phyloP scores from a whole-genome alignment of 768 basidiomycete species.

The Trametes elegans region DNA sequence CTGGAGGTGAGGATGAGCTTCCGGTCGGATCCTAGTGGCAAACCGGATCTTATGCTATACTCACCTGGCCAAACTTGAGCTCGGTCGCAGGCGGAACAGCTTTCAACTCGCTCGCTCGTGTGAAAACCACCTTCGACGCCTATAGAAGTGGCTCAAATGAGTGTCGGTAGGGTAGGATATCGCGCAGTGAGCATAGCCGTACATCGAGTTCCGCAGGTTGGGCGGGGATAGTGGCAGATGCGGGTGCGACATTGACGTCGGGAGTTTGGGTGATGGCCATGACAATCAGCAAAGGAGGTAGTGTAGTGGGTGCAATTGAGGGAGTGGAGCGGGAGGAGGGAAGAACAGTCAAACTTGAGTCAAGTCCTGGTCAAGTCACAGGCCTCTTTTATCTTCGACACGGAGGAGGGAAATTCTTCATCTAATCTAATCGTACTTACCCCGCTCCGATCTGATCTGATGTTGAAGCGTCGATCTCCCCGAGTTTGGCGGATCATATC shows the following conservation, averaged over 20 bases:
- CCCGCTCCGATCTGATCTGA: slow-evolving; percentile 1
- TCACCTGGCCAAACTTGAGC: slow-evolving; percentile 58
- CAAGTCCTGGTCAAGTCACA: not conserved
- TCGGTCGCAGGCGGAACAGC: slow-evolving; percentile 45
- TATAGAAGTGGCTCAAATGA: slow-evolving; percentile 24
- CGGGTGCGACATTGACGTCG: not conserved
- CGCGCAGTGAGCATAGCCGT: not conserved
- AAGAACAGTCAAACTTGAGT: not conserved
- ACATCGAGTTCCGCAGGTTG: slow-evolving; percentile 16
- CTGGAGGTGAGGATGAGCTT: slow-evolving; percentile 32
- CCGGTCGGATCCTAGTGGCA: not conserved
- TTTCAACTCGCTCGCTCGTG: slow-evolving; percentile 46
- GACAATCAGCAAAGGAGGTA: too few relatives aligned
- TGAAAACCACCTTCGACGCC: slow-evolving; percentile 56
- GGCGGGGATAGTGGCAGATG: not conserved
- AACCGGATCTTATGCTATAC: slow-evolving; percentile 15
- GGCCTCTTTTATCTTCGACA: too few relatives aligned
- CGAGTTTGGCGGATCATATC: too few relatives aligned
- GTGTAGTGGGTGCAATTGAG: not conserved
- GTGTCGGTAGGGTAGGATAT: not conserved
- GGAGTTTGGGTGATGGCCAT: slow-evolving; percentile 11
- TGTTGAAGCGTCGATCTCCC: not conserved
- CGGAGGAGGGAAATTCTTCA: not conserved
- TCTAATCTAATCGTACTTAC: slow-evolving; percentile 1
- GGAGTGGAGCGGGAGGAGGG: not conserved